A percentile compares a stretch with the other conserved stretches of the same genome.
Conservation (phyloP, 2,329 filamentous ascomycete genomes). For the Sarocladiaceae sp. region DNA sequence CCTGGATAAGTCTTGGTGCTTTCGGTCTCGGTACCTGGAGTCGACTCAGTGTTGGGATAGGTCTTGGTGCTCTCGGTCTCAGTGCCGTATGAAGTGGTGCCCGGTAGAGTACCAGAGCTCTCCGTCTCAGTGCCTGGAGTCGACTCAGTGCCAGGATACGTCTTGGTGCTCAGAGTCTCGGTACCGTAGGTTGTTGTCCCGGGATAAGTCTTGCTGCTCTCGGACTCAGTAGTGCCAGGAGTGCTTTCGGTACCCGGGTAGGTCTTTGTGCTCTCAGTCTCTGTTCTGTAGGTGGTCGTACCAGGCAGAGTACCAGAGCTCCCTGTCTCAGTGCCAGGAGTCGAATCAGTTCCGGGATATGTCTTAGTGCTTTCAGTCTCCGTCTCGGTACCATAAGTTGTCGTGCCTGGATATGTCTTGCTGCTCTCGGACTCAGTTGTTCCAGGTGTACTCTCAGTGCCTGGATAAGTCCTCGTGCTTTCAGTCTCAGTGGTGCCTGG, state of each 20-base stretch:
- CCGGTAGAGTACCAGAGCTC: not conserved
- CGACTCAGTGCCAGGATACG: not conserved
- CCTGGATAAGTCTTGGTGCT: conserved; percentile 1
- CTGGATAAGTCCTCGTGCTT: not conserved
- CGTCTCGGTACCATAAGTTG: not conserved
- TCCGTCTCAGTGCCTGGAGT: not conserved
- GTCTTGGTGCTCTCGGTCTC: not conserved
- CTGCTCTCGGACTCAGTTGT: not conserved
- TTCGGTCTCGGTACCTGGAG: not conserved
- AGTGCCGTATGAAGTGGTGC: not conserved
- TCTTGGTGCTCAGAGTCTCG: not conserved
- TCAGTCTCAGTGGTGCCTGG: too few relatives aligned
- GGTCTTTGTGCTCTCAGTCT: not conserved
- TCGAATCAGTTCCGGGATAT: not conserved
- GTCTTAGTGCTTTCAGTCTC: not conserved
- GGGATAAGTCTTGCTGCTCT: not conserved
- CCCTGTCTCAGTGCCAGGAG: not conserved
- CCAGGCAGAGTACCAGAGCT: not conserved
- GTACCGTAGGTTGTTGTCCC: not conserved
- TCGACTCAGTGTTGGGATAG: not conserved
- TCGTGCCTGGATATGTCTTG: not conserved
- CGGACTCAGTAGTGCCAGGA: not conserved
- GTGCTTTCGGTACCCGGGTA: not conserved
- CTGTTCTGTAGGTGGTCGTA: not conserved
- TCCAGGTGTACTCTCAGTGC: not conserved